Conservation (phyloP, 164 flowering plant genomes). For the Dillenia turbinata region DNA sequence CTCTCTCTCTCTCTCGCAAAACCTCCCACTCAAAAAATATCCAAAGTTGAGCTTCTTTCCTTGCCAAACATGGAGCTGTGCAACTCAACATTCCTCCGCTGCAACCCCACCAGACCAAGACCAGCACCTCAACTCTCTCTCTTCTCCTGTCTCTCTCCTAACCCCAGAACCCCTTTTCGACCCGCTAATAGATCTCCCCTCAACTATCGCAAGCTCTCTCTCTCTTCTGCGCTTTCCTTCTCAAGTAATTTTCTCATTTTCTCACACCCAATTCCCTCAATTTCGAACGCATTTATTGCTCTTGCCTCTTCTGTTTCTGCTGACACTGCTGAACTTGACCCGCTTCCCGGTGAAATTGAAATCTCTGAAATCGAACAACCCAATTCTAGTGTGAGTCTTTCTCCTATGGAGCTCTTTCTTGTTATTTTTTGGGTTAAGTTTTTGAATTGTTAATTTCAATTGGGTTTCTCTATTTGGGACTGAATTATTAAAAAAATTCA, state of each 20-base stretch:
- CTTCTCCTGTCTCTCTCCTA: background rate
- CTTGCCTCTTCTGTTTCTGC: slow-evolving; percentile 25
- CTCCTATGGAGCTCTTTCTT: background rate
- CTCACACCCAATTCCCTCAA: slow-evolving; percentile 10
- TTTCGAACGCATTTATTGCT: slow-evolving; percentile 5
- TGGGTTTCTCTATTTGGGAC: background rate
- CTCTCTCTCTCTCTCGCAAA: too few relatives aligned
- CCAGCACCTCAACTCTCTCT: background rate
- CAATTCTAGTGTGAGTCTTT: slow-evolving; percentile 51
- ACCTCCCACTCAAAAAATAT: too few relatives aligned
- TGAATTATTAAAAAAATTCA: background rate
- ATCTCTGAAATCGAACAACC: slow-evolving; percentile 60
- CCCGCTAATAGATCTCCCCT: too few relatives aligned
- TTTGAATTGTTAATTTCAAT: background rate
- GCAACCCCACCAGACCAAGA: slow-evolving; percentile 1
- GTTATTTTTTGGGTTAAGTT: too few relatives aligned
- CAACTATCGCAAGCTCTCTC: background rate
- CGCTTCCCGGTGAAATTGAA: slow-evolving; percentile 60
- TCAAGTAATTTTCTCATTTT: slow-evolving; percentile 7
- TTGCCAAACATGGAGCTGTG: slow-evolving; percentile 22
- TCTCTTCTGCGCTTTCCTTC: slow-evolving; percentile 6
- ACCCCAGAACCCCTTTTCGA: too few relatives aligned
- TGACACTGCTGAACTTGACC: slow-evolving; percentile 27
- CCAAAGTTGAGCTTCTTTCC: too few relatives aligned
- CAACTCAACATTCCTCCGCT: slow-evolving; percentile 17